phyloP scores from a whole-genome alignment of 495 filamentous ascomycete species.

The Tuber calosporum region DNA sequence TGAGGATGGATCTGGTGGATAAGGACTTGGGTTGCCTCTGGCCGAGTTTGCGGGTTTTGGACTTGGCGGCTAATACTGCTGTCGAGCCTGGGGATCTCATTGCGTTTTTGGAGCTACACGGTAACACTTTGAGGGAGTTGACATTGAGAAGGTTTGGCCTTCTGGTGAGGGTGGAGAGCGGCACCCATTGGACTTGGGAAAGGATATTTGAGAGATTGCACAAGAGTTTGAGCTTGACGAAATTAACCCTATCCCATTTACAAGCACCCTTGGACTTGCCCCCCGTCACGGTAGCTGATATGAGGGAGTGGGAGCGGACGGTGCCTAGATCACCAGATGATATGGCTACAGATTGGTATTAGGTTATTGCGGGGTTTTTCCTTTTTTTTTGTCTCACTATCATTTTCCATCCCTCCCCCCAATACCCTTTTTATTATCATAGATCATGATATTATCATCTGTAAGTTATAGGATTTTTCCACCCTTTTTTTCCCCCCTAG shows the following conservation, averaged over 20 bases:
- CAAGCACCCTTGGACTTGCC: neutral
- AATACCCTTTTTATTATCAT: neutral
- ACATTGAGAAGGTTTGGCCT: conserved; percentile 16
- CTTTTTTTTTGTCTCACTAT: neutral
- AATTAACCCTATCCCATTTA: neutral
- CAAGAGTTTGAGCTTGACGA: neutral
- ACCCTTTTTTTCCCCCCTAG: neutral
- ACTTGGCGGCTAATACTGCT: conserved; percentile 10
- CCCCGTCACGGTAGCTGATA: neutral
- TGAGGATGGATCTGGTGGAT: neutral
- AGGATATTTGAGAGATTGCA: neutral
- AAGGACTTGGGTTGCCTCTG: conserved; percentile 14
- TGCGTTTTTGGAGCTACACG: conserved; percentile 17
- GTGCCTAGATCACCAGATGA: neutral
- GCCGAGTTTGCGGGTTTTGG: conserved; percentile 21
- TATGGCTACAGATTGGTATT: neutral
- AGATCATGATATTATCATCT: neutral
- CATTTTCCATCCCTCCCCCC: neutral
- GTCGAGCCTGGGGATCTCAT: conserved; percentile 9
- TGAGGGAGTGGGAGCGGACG: conserved; percentile 22
- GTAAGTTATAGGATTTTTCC: neutral
- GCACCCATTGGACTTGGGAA: neutral
- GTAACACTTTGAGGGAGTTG: conserved; percentile 18
- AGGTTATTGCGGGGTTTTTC: neutral
- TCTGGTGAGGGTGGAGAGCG: neutral